These are phyloP conservation scores for Hymenoscyphus linearis DNA, from an alignment of 2,329 filamentous ascomycete genomes.

Conservation along the genomic window DNA sequence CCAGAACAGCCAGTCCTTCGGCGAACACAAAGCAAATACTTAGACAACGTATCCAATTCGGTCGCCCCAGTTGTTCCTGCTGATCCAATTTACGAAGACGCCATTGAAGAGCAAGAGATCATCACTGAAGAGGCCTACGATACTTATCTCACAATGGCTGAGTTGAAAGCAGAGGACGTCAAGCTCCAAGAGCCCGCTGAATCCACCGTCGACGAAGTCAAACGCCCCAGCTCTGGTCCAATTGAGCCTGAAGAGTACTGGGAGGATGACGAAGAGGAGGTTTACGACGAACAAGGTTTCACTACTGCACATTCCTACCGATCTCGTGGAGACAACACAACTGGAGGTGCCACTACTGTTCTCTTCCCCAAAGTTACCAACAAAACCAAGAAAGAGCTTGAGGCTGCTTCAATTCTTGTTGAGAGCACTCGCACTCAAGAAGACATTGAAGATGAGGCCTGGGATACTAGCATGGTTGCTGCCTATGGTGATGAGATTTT, in stretches of 20 bases:
- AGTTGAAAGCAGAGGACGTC: constrained; percentile 8
- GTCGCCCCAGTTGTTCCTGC: constrained; percentile 9
- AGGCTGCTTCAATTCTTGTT: constrained; percentile 42
- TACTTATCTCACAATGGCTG: constrained; percentile 32
- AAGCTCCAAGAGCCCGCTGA: constrained; percentile 4
- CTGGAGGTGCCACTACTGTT: constrained; percentile 55
- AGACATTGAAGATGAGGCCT: constrained; percentile 81
- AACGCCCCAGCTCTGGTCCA: constrained; percentile 18
- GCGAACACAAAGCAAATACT: constrained; percentile 23
- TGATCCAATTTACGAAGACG: constrained; percentile 21
- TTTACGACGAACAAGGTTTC: constrained; percentile 60
- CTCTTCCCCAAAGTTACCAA: constrained; percentile 68
- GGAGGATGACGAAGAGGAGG: constrained; percentile 67
- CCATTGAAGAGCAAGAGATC: constrained; percentile 8
- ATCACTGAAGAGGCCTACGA: constrained; percentile 9
- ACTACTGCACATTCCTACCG: constrained; percentile 74
- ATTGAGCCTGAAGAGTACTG: constrained; percentile 65
- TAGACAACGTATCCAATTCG: constrained; percentile 14
- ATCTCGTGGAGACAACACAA: constrained; percentile 70
- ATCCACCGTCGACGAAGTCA: constrained; percentile 15
- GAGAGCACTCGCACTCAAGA: constrained; percentile 46
- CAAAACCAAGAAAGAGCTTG: constrained; percentile 68
- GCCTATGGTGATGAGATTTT: constrained; percentile 98
- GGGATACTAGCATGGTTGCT: constrained; percentile 95
- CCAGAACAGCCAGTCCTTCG: constrained; percentile 21